Evolutionary conservation across 345 rosid species (phyloP).

Genomic region (Isatis tinctoria): DNA sequence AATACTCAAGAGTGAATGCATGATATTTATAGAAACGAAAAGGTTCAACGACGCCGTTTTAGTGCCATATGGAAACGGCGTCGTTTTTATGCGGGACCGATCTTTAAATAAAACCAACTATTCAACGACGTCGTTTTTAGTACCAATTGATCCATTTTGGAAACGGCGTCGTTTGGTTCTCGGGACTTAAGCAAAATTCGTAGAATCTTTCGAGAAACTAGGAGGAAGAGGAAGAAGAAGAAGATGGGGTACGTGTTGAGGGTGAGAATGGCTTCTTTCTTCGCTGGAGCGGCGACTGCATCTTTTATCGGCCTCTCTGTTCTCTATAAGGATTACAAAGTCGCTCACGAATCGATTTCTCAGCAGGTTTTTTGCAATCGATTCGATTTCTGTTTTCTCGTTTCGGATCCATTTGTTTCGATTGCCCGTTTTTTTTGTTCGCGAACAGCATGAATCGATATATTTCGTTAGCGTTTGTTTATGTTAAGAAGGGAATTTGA

Average conservation of each 20-base stretch:
- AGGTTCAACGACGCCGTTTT: too few relatives aligned
- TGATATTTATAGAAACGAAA: too few relatives aligned
- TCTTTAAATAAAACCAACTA: too few relatives aligned
- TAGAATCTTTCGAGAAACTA: not conserved
- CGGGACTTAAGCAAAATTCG: not conserved
- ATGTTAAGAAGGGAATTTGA: not conserved
- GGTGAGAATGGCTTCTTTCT: conserved; percentile 92
- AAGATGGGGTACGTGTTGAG: conserved; percentile 82
- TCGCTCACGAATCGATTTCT: conserved; percentile 73
- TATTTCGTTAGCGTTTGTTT: not conserved
- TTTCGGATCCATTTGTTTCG: conserved; percentile 1
- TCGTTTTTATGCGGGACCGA: too few relatives aligned
- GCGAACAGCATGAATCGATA: not conserved
- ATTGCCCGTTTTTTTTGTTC: not conserved
- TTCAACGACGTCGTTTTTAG: not conserved
- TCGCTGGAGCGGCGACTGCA: conserved; percentile 85
- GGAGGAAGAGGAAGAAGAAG: conserved; percentile 12
- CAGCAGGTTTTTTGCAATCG: conserved; percentile 60
- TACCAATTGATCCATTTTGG: not conserved
- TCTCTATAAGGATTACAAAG: conserved; percentile 81
- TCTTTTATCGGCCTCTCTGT: conserved; percentile 66
- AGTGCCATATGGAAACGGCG: too few relatives aligned
- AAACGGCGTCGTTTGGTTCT: conserved; percentile 6
- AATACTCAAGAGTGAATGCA: too few relatives aligned
- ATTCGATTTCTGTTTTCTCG: not conserved